phyloP scores from a whole-genome alignment of 1,284 basidiomycete genomes.

The Ceratobasidium sp. region DNA sequence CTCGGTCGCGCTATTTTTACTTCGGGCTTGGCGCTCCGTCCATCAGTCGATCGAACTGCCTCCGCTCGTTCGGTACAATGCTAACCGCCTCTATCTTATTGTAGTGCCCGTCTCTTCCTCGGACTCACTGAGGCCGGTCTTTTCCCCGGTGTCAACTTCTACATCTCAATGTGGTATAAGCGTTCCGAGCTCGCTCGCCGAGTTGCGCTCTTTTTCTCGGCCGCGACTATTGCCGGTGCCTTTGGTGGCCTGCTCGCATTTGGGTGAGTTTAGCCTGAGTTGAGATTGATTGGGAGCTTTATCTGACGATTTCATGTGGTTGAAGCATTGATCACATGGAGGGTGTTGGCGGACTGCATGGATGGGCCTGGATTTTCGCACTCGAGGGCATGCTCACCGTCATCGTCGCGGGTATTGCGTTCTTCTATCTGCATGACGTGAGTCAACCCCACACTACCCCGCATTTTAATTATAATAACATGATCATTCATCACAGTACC shows the following conservation, averaged over 20 bases:
- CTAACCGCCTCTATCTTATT: background rate
- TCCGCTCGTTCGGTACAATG: background rate
- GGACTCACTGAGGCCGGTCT: slow-evolving; percentile 54
- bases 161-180: slow-evolving; percentile 61
- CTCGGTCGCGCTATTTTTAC: slow-evolving; percentile 5
- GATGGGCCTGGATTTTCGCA: slow-evolving; percentile 50
- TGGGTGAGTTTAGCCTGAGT: slow-evolving; percentile 23
- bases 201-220: slow-evolving; percentile 62
- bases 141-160: slow-evolving; percentile 61
- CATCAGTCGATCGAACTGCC: background rate
- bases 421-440: slow-evolving; percentile 49
- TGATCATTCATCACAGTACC: slow-evolving; percentile 15
- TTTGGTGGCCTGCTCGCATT: slow-evolving; percentile 53
- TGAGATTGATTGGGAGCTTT: background rate
- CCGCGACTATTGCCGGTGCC: slow-evolving; percentile 60
- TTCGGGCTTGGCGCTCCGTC: slow-evolving; percentile 2
- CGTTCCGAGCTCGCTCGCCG: slow-evolving; percentile 55
- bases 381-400: slow-evolving; percentile 50
- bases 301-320: slow-evolving; percentile 4
- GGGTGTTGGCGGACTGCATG: slow-evolving; percentile 44
- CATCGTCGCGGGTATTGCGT: slow-evolving; percentile 44
- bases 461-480: background rate
- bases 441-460: background rate
- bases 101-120: slow-evolving; percentile 48
- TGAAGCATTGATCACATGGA: slow-evolving; percentile 48